These are phyloP conservation scores for Rhytidiadelphus loreus DNA, from an alignment of 225 moss, liverwort and hornwort genomes.

Conservation along the genomic window DNA sequence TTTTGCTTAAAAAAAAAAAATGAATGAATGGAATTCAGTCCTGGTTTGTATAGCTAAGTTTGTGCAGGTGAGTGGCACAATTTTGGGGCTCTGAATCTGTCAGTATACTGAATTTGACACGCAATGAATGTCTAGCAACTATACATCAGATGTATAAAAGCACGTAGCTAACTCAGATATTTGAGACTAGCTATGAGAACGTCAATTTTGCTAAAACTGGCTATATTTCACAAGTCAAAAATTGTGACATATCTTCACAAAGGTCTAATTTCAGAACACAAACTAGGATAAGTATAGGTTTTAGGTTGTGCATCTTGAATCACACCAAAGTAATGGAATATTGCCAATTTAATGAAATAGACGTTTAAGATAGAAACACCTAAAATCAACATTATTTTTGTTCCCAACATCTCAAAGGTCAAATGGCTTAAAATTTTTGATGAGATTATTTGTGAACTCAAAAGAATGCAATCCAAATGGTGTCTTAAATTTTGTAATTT, in stretches of 20 bases:
- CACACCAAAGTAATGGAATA: background rate
- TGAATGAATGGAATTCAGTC: background rate
- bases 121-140: background rate
- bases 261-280: background rate
- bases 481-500: background rate
- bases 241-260: background rate
- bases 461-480: background rate
- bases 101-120: background rate
- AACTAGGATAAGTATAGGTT: background rate
- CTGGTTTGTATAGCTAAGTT: too few species aligned
- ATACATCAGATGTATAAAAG: background rate
- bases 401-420: background rate
- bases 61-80: background rate
- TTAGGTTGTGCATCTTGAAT: background rate
- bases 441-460: background rate
- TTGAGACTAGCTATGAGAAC: too few species aligned
- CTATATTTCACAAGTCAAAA: background rate
- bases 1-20: too few species aligned
- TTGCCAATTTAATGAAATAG: background rate
- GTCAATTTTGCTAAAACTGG: background rate
- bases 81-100: background rate
- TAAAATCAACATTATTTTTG: background rate
- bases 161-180: background rate
- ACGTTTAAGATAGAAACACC: background rate
- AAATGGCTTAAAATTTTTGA: rapidly evolving